A percentile compares a stretch with the other conserved stretches of the same genome.
Evolutionary conservation across 768 basidiomycete genomes (phyloP).

Genomic region (Mycena venus): DNA sequence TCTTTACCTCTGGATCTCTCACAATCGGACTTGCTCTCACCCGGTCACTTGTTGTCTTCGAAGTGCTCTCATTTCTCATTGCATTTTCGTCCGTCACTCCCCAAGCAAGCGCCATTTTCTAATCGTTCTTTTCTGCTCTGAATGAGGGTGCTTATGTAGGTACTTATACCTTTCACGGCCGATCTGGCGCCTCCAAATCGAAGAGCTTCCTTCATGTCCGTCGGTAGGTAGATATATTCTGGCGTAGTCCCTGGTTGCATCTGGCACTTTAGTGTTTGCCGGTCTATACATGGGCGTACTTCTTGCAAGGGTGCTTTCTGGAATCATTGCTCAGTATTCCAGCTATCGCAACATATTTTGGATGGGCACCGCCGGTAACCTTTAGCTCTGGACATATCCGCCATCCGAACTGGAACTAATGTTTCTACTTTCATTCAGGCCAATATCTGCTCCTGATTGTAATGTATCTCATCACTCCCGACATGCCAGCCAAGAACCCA

Average conservation of each 20-base stretch:
- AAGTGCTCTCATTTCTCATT: slow-evolving; percentile 64
- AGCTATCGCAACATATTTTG: slow-evolving; percentile 69
- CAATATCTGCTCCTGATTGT: slow-evolving; percentile 59
- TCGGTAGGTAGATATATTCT: too few relatives aligned
- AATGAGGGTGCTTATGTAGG: not conserved
- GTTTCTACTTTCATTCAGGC: slow-evolving; percentile 33
- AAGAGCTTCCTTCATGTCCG: slow-evolving; percentile 57
- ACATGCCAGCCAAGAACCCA: slow-evolving; percentile 68
- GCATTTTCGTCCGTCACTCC: slow-evolving; percentile 65
- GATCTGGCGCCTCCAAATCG: slow-evolving; percentile 72
- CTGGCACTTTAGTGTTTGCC: slow-evolving; percentile 66
- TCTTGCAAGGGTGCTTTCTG: slow-evolving; percentile 67
- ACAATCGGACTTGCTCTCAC: slow-evolving; percentile 68
- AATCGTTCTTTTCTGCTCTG: not conserved
- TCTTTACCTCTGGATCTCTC: slow-evolving; percentile 55
- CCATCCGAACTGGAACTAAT: not conserved
- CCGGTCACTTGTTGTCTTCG: slow-evolving; percentile 57
- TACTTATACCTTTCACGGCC: slow-evolving; percentile 55
- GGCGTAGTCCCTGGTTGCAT: too few relatives aligned
- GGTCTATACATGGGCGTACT: slow-evolving; percentile 67
- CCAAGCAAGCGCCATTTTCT: slow-evolving; percentile 61
- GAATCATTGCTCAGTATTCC: slow-evolving; percentile 67
- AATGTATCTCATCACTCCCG: slow-evolving; percentile 65
- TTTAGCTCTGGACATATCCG: not conserved
- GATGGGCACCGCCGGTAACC: slow-evolving; percentile 58